Evolutionary conservation across 129 eudicot genomes (phyloP), one percentile per base, ranked within the genome.

Genomic region (Arctium minus): DNA sequence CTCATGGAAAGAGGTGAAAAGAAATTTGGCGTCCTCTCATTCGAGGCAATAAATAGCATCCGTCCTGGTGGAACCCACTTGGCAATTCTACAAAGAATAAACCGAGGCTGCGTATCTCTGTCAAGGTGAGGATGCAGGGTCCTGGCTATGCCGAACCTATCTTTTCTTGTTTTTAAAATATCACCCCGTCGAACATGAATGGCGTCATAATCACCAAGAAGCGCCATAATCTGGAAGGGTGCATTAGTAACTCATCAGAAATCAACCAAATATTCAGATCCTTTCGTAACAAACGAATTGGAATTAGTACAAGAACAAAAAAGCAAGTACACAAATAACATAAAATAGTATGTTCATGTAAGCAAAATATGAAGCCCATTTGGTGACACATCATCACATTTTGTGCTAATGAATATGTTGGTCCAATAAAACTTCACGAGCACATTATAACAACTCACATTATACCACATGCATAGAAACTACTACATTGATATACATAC

Each of bases 171-270:
- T 81, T 96, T 96, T 48, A 96, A 53, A 72, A 80, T 90, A 88
- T 96, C 99, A 71, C 99, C 99, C 70, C 99, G 89, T 18, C 99
- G 97, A 71, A 96, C 99, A 90, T 96, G 99, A 1, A 96, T 88
- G 32, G 98, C 99, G 85, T 91, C 98, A 73, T 96, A 96, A 73
- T 93, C 98, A 82, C 98, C 99, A 71, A 96, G 97, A 81, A 81
- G 89, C 33, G 87, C 83, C 89, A 85, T 93, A 60, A 96, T 91
- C 99, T 96, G 88, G 38, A 70, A 30, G 22, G 31, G 68, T 64
- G 74, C 13, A 80, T 48, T 18, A 62, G 8, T 78, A 73, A 36
- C 50, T 38, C 11, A 80, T 42, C 36, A 84, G 15, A 78, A 60
- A 48, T 79, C 7, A 30, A 79, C 10, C 31, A 68, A 30, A 46